Conservation (phyloP, 345 rosid genomes). For the Gynandropsis gynandra region DNA sequence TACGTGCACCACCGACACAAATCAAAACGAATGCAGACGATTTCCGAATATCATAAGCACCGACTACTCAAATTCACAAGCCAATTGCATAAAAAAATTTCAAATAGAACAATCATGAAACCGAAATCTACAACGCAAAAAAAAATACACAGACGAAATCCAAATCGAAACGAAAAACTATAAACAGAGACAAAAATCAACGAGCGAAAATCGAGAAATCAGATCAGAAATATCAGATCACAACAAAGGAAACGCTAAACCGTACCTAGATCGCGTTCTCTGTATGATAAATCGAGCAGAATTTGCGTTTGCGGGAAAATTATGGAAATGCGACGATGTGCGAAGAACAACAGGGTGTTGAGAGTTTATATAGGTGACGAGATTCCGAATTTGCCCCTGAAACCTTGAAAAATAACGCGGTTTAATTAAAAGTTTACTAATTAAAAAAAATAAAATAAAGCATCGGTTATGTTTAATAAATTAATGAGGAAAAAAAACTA, state of each 20-base stretch:
- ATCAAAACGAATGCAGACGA: constrained; percentile 18
- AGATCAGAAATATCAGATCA: neutral
- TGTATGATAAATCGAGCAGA: constrained; percentile 17
- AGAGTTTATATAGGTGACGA: constrained; percentile 26
- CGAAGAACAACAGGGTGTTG: constrained; percentile 22
- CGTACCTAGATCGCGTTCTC: constrained; percentile 12
- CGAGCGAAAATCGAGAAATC: constrained; percentile 10
- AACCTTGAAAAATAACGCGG: constrained; percentile 25
- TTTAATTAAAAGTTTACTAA: constrained; percentile 11
- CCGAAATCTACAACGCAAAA: constrained; percentile 4
- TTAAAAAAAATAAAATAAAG: neutral
- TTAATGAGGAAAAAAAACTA: neutral
- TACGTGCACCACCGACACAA: constrained; percentile 31
- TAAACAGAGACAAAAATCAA: constrained; percentile 21
- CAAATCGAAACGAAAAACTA: constrained; percentile 11
- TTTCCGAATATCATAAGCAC: neutral
- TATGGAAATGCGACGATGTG: constrained; percentile 25
- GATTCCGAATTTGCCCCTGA: constrained; percentile 29
- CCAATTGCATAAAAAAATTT: neutral
- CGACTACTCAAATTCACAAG: neutral
- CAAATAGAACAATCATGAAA: constrained; percentile 4
- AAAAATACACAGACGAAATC: constrained; percentile 4
- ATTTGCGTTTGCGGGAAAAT: neutral
- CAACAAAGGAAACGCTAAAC: constrained; percentile 10
- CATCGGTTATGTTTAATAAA: neutral